Conservation (phyloP, 257 asterid species). For the Fraxinus excelsior region DNA sequence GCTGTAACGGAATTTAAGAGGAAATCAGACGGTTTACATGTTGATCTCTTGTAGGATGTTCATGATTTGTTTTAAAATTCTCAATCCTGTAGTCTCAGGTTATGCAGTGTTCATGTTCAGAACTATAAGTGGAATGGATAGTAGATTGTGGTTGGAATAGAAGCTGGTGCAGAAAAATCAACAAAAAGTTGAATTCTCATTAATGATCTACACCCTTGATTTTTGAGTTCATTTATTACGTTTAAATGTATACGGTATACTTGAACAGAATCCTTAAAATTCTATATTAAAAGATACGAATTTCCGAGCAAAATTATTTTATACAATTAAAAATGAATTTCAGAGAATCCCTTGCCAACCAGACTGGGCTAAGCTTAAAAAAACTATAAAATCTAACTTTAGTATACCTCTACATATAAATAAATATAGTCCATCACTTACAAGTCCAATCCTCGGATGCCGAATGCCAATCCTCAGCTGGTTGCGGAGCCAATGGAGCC, state of each 20-base stretch:
- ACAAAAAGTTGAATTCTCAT: slow-evolving; percentile 69
- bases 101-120: slow-evolving; percentile 87
- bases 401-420: neutral
- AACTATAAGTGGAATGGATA: slow-evolving; percentile 83
- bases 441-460: slow-evolving; percentile 74
- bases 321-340: too few species aligned
- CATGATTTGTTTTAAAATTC: slow-evolving; percentile 69
- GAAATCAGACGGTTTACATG: slow-evolving; percentile 84
- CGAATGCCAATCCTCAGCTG: slow-evolving; percentile 80
- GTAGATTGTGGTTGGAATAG: slow-evolving; percentile 92
- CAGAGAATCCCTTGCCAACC: too few species aligned
- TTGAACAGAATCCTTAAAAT: neutral
- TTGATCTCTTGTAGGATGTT: slow-evolving; percentile 96
- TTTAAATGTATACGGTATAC: neutral
- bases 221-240: neutral
- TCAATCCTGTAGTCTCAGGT: slow-evolving; percentile 42
- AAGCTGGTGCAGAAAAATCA: slow-evolving; percentile 52
- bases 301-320: too few species aligned
- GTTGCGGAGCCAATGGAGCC: slow-evolving; percentile 65
- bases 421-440: slow-evolving; percentile 39
- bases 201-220: slow-evolving; percentile 59
- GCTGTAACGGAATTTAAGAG: slow-evolving; percentile 92
- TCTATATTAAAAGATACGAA: neutral
- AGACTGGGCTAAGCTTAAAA: neutral
- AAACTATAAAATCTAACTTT: neutral